A percentile compares a stretch with the other conserved stretches of the same genome.
phyloP scores from a whole-genome alignment of 306 rosid genomes.

The Fagus crenata region DNA sequence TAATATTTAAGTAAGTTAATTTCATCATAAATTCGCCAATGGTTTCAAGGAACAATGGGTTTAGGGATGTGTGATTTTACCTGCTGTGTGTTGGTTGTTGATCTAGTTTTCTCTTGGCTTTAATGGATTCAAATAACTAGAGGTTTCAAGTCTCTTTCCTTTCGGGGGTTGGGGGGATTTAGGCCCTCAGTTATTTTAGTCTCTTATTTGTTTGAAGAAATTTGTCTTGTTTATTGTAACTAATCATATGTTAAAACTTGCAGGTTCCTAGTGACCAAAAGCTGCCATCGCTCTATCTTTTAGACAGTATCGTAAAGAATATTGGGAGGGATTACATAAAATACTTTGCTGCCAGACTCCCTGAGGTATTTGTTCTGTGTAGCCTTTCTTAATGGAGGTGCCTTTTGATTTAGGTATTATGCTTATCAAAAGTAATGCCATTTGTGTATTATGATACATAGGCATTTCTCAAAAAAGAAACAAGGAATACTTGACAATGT shows the following conservation, averaged over 20 bases:
- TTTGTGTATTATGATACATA: not conserved
- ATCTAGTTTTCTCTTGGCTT: constrained; percentile 7
- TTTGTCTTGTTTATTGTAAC: constrained; percentile 13
- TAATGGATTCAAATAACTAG: constrained; percentile 1
- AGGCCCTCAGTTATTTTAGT: not conserved
- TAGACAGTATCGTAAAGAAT: constrained; percentile 97
- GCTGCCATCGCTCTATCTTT: constrained; percentile 90
- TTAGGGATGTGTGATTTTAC: constrained; percentile 15
- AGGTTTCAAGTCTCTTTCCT: constrained; percentile 3
- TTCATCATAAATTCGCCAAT: not conserved
- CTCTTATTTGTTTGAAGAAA: constrained; percentile 17
- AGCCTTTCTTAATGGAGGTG: constrained; percentile 16
- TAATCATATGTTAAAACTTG: constrained; percentile 36
- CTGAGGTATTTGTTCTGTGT: constrained; percentile 64
- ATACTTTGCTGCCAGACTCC: constrained; percentile 72
- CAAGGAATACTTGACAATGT: constrained; percentile 12
- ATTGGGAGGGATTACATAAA: constrained; percentile 92
- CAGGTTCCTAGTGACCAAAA: constrained; percentile 95
- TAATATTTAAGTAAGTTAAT: not conserved
- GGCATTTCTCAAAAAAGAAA: not conserved
- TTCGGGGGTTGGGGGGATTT: not conserved
- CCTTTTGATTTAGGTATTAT: constrained; percentile 9
- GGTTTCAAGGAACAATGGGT: constrained; percentile 6
- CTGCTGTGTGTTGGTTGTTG: constrained; percentile 1
- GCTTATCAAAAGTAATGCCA: not conserved